These are phyloP conservation scores for Gossypium bickii DNA, from an alignment of 345 rosid genomes.

Conservation along the genomic window DNA sequence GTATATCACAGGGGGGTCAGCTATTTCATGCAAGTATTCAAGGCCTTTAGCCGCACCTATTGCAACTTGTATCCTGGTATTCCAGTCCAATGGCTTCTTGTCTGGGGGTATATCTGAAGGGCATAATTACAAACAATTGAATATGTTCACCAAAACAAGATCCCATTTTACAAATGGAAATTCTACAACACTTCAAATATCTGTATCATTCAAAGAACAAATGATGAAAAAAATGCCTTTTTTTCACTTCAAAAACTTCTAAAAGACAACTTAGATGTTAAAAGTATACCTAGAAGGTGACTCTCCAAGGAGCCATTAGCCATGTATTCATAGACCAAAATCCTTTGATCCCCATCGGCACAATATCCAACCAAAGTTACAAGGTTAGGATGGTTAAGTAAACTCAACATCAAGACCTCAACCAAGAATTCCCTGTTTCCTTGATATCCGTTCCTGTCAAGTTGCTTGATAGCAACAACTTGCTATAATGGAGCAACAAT, in stretches of 20 bases:
- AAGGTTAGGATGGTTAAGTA: slow-evolving; percentile 61
- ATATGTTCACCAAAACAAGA: neutral
- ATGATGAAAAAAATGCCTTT: neutral
- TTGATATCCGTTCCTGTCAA: slow-evolving; percentile 79
- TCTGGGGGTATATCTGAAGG: slow-evolving; percentile 37
- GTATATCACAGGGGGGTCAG: slow-evolving; percentile 73
- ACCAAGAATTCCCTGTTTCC: slow-evolving; percentile 79
- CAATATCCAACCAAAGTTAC: slow-evolving; percentile 76
- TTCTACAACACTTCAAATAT: no score
- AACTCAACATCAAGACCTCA: slow-evolving; percentile 72
- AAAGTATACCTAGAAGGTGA: slow-evolving; percentile 65
- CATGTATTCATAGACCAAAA: slow-evolving; percentile 71
- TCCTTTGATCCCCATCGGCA: slow-evolving; percentile 69
- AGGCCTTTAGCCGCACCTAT: slow-evolving; percentile 79
- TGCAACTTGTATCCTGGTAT: slow-evolving; percentile 64
- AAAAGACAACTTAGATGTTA: neutral
- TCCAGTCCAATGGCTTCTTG: slow-evolving; percentile 61
- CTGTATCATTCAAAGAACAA: neutral
- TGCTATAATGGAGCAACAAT: slow-evolving; percentile 16
- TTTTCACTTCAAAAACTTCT: neutral
- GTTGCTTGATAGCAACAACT: slow-evolving; percentile 76
- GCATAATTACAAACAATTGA: slow-evolving; percentile 6
- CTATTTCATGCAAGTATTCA: slow-evolving; percentile 71
- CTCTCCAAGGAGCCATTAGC: slow-evolving; percentile 64
- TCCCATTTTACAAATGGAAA: neutral